These are phyloP conservation scores for Lecanosticta acicola DNA, from an alignment of 2,329 filamentous ascomycete genomes.

Conservation along the genomic window DNA sequence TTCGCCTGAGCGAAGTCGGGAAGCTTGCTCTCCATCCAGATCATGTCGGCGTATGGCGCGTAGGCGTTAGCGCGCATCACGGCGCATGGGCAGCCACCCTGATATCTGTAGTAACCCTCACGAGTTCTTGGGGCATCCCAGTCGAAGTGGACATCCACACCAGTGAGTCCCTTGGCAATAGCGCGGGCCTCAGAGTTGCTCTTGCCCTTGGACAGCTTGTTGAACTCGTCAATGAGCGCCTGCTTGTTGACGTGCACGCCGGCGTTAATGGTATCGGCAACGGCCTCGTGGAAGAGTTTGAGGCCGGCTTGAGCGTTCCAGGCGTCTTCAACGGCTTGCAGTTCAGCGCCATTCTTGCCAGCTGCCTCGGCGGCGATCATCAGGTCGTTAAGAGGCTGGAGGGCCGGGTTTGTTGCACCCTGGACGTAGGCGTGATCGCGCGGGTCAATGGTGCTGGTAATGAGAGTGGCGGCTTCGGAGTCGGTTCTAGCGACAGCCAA, in stretches of 20 bases:
- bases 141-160: constrained; percentile 81
- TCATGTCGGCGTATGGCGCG: constrained; percentile 87
- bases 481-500: constrained; percentile 90
- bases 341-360: constrained; percentile 71
- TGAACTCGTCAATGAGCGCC: constrained; percentile 61
- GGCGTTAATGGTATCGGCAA: constrained; percentile 72
- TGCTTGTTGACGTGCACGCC: constrained; percentile 64
- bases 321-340: constrained; percentile 87
- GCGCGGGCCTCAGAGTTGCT: constrained; percentile 75
- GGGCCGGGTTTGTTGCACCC: constrained; percentile 76
- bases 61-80: constrained; percentile 89
- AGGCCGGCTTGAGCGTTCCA: constrained; percentile 77
- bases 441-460: constrained; percentile 92
- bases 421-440: constrained; percentile 93
- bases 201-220: constrained; percentile 68
- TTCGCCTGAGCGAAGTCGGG: constrained; percentile 86
- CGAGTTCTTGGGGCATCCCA: constrained; percentile 91
- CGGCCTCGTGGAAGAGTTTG: constrained; percentile 85
- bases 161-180: constrained; percentile 70
- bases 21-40: constrained; percentile 99
- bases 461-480: constrained; percentile 93
- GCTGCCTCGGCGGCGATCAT: constrained; percentile 79
- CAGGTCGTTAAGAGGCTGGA: constrained; percentile 81
- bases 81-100: constrained; percentile 86
- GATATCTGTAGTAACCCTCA: constrained; percentile 90